A percentile compares a stretch with the other conserved stretches of the same genome.
Conservation (phyloP, 768 basidiomycete species). For the Suillus spraguei region DNA sequence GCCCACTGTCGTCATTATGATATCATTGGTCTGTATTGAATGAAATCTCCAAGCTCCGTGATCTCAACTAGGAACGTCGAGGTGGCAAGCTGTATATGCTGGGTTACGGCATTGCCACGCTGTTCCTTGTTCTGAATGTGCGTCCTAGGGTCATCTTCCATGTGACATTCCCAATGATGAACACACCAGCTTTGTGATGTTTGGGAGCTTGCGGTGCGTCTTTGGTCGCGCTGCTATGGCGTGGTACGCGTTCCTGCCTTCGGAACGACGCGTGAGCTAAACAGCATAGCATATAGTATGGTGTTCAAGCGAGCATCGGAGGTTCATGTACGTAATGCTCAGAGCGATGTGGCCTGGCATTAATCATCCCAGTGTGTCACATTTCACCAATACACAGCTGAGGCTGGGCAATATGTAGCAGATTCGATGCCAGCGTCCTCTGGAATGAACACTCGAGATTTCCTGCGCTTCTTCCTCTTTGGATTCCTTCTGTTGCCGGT, state of each 20-base stretch:
- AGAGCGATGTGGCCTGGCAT: constrained; percentile 77
- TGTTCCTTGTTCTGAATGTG: constrained; percentile 77
- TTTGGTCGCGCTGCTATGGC: constrained; percentile 76
- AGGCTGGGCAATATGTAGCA: constrained; percentile 40
- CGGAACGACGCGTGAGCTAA: constrained; percentile 18
- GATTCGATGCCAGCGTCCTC: constrained; percentile 72
- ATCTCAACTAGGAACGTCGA: constrained; percentile 68
- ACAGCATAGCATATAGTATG: constrained; percentile 65
- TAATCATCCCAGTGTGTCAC: constrained; percentile 59
- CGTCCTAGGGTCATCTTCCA: constrained; percentile 78
- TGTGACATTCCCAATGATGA: constrained; percentile 73
- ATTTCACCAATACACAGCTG: background rate
- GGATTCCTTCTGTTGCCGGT: constrained; percentile 79
- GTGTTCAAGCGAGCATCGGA: constrained; percentile 80
- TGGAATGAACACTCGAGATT: constrained; percentile 73
- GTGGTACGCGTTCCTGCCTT: constrained; percentile 47
- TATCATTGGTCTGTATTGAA: background rate
- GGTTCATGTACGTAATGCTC: constrained; percentile 74
- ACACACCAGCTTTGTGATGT: constrained; percentile 79
- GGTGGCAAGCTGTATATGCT: constrained; percentile 90
- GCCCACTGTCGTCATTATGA: background rate
- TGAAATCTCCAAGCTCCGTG: constrained; percentile 46
- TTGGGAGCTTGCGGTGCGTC: constrained; percentile 77
- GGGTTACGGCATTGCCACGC: constrained; percentile 59
- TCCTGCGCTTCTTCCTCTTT: constrained; percentile 85